Evolutionary conservation across 805 yeast species (phyloP).

Genomic region (Zygoascus biomembranicola): DNA sequence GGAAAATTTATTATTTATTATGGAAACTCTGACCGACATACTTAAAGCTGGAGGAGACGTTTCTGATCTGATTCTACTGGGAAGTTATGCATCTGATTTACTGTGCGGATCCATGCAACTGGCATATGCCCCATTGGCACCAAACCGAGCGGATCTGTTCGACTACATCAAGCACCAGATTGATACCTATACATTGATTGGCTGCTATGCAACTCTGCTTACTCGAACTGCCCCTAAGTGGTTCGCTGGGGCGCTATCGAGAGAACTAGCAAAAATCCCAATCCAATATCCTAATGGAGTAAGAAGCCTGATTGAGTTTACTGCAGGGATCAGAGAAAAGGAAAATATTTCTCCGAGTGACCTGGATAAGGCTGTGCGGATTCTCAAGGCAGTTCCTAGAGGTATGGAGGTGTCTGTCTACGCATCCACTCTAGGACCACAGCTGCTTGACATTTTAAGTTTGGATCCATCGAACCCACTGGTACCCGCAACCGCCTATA

Average conservation of each 20-base stretch:
- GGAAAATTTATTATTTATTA: slow-evolving; percentile 5
- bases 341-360: slow-evolving; percentile 62
- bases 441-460: slow-evolving; percentile 48
- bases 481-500: slow-evolving; percentile 37
- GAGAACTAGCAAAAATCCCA: slow-evolving; percentile 47
- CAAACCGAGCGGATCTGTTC: background rate
- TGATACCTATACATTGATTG: slow-evolving; percentile 57
- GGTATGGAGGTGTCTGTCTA: slow-evolving; percentile 41
- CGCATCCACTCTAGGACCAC: slow-evolving; percentile 51
- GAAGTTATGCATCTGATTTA: slow-evolving; percentile 24
- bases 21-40: slow-evolving; percentile 14
- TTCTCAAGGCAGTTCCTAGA: slow-evolving; percentile 57
- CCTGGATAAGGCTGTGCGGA: slow-evolving; percentile 54
- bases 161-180: slow-evolving; percentile 6
- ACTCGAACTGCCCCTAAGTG: slow-evolving; percentile 40
- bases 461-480: slow-evolving; percentile 50
- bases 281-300: slow-evolving; percentile 62
- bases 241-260: slow-evolving; percentile 41
- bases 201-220: slow-evolving; percentile 50
- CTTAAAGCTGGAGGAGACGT: slow-evolving; percentile 22
- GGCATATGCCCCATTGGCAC: background rate
- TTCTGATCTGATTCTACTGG: slow-evolving; percentile 22
- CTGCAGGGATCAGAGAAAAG: slow-evolving; percentile 66
- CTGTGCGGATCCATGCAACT: slow-evolving; percentile 23
- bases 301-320: slow-evolving; percentile 61